Conservation (phyloP, 106 monocot genomes). For the Platanthera zijinensis region DNA sequence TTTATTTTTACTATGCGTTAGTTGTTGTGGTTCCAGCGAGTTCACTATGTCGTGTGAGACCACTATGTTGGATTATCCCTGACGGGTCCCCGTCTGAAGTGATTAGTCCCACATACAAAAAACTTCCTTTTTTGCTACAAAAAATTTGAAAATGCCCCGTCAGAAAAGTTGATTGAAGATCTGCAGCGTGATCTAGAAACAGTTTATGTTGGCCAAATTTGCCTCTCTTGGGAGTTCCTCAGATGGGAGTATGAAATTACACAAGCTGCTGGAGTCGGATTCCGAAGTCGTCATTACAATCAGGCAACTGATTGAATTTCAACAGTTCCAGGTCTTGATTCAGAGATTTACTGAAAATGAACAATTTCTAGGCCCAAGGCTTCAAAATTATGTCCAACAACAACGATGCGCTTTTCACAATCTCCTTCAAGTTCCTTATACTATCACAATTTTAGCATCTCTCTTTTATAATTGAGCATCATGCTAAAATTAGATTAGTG, state of each 20-base stretch:
- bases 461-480: not conserved
- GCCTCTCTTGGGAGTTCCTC: constrained; percentile 90
- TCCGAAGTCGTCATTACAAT: constrained; percentile 36
- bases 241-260: constrained; percentile 71
- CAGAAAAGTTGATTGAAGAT: constrained; percentile 57
- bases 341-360: constrained; percentile 73
- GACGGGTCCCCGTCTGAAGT: not conserved
- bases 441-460: not conserved
- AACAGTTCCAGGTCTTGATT: constrained; percentile 61
- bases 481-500: too few relatives aligned
- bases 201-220: constrained; percentile 73
- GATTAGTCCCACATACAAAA: not conserved
- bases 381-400: constrained; percentile 58
- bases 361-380: constrained; percentile 53
- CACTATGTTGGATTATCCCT: too few relatives aligned
- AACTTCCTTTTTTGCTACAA: constrained; percentile 23
- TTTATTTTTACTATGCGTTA: too few relatives aligned
- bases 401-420: constrained; percentile 38
- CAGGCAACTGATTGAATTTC: constrained; percentile 66
- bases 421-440: constrained; percentile 78
- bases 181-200: constrained; percentile 52
- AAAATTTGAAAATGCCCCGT: constrained; percentile 24
- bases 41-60: too few relatives aligned
- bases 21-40: too few relatives aligned
- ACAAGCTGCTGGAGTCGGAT: constrained; percentile 41